Percentiles rank a stretch among this genome's conserved stretches.
phyloP scores from a whole-genome alignment of 176 grass and related monocot genomes.

The Musa itinerans region DNA sequence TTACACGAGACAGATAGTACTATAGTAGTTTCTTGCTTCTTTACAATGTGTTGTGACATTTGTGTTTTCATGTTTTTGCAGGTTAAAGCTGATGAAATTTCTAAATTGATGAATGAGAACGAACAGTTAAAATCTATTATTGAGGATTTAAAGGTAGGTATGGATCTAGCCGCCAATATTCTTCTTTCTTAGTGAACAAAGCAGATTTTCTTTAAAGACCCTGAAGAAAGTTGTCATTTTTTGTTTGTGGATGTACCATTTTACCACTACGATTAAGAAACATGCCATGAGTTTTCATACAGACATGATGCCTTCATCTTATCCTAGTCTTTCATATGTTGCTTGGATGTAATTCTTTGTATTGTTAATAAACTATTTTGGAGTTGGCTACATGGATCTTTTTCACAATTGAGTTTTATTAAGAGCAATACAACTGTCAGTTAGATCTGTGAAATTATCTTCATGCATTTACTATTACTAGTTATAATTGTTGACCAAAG shows the following conservation, averaged over 20 bases:
- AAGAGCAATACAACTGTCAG: too few relatives aligned
- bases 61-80: slow-evolving; percentile 25
- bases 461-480: too few relatives aligned
- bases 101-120: slow-evolving; percentile 91
- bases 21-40: not conserved
- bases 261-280: not conserved
- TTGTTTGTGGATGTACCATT: not conserved
- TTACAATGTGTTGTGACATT: not conserved
- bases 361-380: too few relatives aligned
- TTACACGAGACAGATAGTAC: not conserved
- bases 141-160: slow-evolving; percentile 88
- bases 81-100: slow-evolving; percentile 98
- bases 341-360: not conserved
- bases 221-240: not conserved
- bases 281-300: not conserved
- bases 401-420: too few relatives aligned
- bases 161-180: slow-evolving; percentile 15
- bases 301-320: not conserved
- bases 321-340: not conserved
- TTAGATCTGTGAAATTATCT: too few relatives aligned
- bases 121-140: slow-evolving; percentile 79
- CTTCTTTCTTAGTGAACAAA: slow-evolving; percentile 15
- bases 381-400: too few relatives aligned
- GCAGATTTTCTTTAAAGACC: not conserved
- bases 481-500: too few relatives aligned